Base-by-base conservation (phyloP, 2,329 filamentous ascomycete genomes). In the Aspergillus tubingensis region DNA sequence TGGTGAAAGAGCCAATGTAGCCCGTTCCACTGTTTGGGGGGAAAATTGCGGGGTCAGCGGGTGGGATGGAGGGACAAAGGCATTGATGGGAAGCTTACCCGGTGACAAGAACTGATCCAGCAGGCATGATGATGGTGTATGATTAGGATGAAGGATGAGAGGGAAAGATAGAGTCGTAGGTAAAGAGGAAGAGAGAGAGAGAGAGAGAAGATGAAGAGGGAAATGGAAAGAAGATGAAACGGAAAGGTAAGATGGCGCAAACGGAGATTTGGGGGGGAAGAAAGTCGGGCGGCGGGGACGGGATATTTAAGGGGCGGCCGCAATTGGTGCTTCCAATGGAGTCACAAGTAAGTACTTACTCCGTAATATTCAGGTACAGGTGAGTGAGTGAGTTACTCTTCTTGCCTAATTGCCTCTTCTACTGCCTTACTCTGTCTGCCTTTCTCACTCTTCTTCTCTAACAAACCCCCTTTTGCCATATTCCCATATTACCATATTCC, bases 1-100 rank as follows among this genome's bases (percentile, higher is more conserved):
- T 84, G 63, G 95, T 99, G 84, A 98, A 98, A 54, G 94, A 98
- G 77, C 95, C 95, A 79, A 99, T 99, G 85, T 99, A 99, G 82
- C 95, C 95, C 67, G 93, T 96, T 74, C 95, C 95, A 85, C 95
- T 97, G 76, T 62, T 19, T 36, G 10, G 25, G 51, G 51, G 15
- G 23, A 43, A 17, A 25, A 55, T 57, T 70, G 62, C 56, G 61
- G 62, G 69, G 68, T 62, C 50, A 61, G 67, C 65, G 57, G 27
- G 39, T 19, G 48, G 3, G 8, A 19, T 52, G 8, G 23, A 30
- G 47, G 15, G 47, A 32, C 15, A 23, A 39, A 41, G 32, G 21
- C n/a, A 57, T 53, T 47, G 53, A 61, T 62, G 48, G 57, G 53
- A 41, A n/a, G 58, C 88, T 82, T 88, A 96, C 93, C 93, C 93